Base-by-base conservation (phyloP, 2,329 filamentous ascomycete genomes). In the Macrophomina pseudophaseolina region DNA sequence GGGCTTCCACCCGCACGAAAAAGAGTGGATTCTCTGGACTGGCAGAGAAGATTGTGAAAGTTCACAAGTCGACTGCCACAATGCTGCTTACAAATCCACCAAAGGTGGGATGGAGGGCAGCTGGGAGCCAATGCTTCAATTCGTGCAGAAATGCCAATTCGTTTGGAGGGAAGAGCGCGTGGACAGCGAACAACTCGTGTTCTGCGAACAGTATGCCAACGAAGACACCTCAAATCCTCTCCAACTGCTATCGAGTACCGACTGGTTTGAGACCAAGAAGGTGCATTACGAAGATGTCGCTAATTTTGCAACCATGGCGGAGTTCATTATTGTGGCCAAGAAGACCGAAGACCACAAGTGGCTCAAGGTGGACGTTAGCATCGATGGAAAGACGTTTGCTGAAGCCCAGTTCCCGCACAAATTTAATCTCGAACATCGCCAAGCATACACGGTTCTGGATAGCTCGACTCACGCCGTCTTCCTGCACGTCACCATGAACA, bases 391-490 rank as follows among this genome's bases (percentile, higher is more conserved):
- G 69, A 88, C 83, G 5, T 99, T 95, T 73, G 94, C 94, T 0
- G 84, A 90, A 68, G 94, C 93, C 12, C 85, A 91, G 62, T 98
- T 98, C 80, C 96, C 95, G 0, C 85, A 86, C 69, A 94, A 95
- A 74, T 93, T 98, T 76, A 83, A 91, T 66, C 88, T 95, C 44
- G 85, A 88, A 16, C 89, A 93, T 72, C 88, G 94, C 74, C 89
- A 89, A 71, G 91, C 90, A 32, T 99, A 97, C 79, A 99, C 95
- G 0, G 92, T 98, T 3, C 85, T 99, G 35, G 94, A 97, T 76
- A 97, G 94, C 79, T 95, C 93, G 1, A 97, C 93, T 0, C 94
- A 98, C 78, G 91, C 95, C 1, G 86, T 99, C 67, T 98, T 98
- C 80, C 81, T 99, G 67, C 96, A 98, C 74, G 94, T 98, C 54